Percentiles rank a stretch among this genome's conserved stretches.
phyloP scores from a whole-genome alignment of 1,139 yeast genomes.

The Kodamaea ohmeri region DNA sequence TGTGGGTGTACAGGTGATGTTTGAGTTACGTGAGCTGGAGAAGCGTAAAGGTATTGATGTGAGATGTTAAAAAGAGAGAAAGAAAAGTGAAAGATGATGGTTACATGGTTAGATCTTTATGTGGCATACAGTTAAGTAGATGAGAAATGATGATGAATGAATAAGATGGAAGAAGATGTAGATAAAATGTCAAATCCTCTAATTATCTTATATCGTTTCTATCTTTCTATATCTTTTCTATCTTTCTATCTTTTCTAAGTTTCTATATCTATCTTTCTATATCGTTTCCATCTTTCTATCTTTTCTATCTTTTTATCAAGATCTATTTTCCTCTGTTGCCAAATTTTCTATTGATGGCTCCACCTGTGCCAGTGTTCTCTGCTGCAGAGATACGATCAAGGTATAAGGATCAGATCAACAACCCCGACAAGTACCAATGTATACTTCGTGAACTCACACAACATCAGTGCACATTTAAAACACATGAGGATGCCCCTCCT shows the following conservation, averaged over 20 bases:
- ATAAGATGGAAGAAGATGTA: background rate
- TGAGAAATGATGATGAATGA: too few species aligned
- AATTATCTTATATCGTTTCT: background rate
- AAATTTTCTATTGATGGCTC: conserved; percentile 33
- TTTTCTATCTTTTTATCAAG: too few species aligned
- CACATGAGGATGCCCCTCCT: conserved; percentile 29
- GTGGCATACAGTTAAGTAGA: too few species aligned
- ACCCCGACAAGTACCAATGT: conserved; percentile 40
- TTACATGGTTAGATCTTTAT: too few species aligned
- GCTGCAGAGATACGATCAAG: conserved; percentile 28
- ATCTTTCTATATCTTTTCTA: background rate
- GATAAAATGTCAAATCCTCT: background rate
- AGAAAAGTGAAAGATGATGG: background rate
- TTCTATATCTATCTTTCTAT: background rate
- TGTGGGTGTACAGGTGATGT: conserved; percentile 90
- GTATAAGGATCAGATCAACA: conserved; percentile 27
- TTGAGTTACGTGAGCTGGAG: conserved; percentile 85
- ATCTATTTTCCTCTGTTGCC: too few species aligned
- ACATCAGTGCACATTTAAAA: conserved; percentile 47
- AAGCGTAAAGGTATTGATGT: conserved; percentile 78
- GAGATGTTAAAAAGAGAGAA: conserved; percentile 50
- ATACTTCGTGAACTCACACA: conserved; percentile 45
- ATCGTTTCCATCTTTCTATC: background rate
- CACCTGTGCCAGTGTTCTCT: conserved; percentile 45
- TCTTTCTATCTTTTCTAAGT: background rate